These are phyloP conservation scores for Teunomyces stri DNA, from an alignment of 805 yeast species.

Conservation along the genomic window DNA sequence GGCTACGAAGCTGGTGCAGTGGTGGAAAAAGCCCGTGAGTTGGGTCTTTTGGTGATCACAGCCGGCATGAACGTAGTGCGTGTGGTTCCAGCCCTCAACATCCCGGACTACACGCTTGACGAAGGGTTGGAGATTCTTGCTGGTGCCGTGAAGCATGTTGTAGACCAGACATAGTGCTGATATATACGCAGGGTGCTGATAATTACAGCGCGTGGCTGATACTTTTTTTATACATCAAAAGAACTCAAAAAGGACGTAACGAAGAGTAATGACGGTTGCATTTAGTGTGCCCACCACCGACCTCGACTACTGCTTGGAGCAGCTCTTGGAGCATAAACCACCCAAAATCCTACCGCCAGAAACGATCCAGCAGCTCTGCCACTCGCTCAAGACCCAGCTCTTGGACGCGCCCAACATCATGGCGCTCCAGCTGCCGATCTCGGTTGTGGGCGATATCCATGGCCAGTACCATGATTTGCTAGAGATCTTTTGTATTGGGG, in stretches of 20 bases:
- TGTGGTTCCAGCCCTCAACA: constrained; percentile 88
- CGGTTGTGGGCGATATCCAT: constrained; percentile 96
- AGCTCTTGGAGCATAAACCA: constrained; percentile 39
- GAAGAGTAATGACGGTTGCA: neutral
- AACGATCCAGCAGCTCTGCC: constrained; percentile 41
- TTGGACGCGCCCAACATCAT: constrained; percentile 84
- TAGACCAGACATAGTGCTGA: neutral
- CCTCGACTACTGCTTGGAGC: constrained; percentile 43
- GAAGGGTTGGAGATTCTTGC: constrained; percentile 74
- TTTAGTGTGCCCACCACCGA: constrained; percentile 33
- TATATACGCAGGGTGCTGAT: neutral
- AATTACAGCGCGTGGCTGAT: neutral
- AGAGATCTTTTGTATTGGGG: constrained; percentile 92
- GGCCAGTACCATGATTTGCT: constrained; percentile 94
- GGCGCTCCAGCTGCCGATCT: constrained; percentile 78
- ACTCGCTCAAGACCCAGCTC: constrained; percentile 76
- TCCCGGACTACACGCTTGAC: constrained; percentile 62
- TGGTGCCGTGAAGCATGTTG: constrained; percentile 41
- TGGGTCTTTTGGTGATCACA: constrained; percentile 81
- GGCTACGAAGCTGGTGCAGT: constrained; percentile 59
- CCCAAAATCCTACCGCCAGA: constrained; percentile 42
- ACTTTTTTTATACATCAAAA: neutral
- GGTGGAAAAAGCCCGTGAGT: constrained; percentile 68
- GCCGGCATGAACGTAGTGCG: constrained; percentile 92
- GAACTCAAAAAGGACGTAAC: neutral